Evolutionary conservation across 805 yeast species (phyloP), one percentile per base, ranked within the genome.

Genomic region (Sungouiella thailandica): DNA sequence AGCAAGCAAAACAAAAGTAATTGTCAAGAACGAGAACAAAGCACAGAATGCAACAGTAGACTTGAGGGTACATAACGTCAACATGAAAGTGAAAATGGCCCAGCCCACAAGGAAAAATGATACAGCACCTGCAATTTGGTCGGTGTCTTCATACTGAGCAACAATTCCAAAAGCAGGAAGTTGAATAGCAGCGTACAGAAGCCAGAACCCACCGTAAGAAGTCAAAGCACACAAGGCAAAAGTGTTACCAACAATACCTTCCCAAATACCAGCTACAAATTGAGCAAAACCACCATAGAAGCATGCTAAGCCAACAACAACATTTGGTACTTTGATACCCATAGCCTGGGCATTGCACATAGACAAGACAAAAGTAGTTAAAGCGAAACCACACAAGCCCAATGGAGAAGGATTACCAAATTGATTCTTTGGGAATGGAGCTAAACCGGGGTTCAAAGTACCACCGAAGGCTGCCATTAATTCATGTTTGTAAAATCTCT

Each of bases 121-220:
- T 20, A 64, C 41, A 3, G 68, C 70, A 32, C 49, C 45, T 3
- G 24, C 34, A 4, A 64, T 40, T 43, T 57, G 58, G n/a, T 32
- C 42, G 3, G 39, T 36, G 17, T 54, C 59, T 13, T 46, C 52
- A 29, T 62, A 62, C 11, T 87, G 78, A 3, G 56, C 60, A 17
- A 55, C 57, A 37, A 81, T 76, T 20, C 83, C 83, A 55, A 81
- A 82, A 50, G 76, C 70, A 10, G 70, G 69, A 25, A 80, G 62
- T 41, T 71, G 56, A 28, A 82, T 68, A 2, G 85, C 80, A 20
- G 75, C 81, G 48, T 59, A 82, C 15, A 80, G 59, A 47, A 80
- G 51, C 88, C 88, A 81, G 55, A 80, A 82, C 3, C 80, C 82
- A 32, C 88, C 88, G 25, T 47, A 47, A 2, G 46, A 41, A 5